These are phyloP conservation scores for Colletotrichum agaves DNA, from an alignment of 2,329 filamentous ascomycete genomes.

Conservation along the genomic window DNA sequence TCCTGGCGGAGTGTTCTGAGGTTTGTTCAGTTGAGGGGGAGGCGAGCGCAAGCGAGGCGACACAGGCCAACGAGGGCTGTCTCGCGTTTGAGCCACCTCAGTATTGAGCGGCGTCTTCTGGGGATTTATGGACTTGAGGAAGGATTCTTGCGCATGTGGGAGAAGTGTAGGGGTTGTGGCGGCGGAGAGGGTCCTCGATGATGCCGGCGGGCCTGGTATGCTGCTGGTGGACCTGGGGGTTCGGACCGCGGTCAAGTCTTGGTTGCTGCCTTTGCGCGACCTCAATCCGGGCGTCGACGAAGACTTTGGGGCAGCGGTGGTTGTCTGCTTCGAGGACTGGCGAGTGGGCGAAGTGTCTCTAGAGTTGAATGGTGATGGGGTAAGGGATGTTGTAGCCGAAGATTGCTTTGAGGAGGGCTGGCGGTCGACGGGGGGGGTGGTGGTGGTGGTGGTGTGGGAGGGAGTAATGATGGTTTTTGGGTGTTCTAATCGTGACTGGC, in stretches of 20 bases:
- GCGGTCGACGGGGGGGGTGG: conserved; percentile 41
- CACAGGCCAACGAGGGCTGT: conserved; percentile 77
- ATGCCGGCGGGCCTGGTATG: conserved; percentile 69
- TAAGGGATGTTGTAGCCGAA: conserved; percentile 50
- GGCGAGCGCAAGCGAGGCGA: conserved; percentile 83
- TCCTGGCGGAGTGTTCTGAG: conserved; percentile 50
- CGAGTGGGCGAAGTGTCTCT: conserved; percentile 62
- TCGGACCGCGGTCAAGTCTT: conserved; percentile 73
- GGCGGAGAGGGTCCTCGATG: conserved; percentile 75
- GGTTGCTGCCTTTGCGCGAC: conserved; percentile 73
- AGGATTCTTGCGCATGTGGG: conserved; percentile 68
- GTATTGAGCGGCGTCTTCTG: conserved; percentile 66
- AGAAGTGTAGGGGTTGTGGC: conserved; percentile 74
- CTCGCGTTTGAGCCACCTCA: conserved; percentile 56
- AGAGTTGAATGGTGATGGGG: conserved; percentile 51
- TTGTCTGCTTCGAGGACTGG: conserved; percentile 49
- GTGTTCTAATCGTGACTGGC: conserved; percentile 35
- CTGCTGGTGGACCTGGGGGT: conserved; percentile 59
- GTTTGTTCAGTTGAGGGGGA: conserved; percentile 67
- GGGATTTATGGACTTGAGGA: conserved; percentile 69
- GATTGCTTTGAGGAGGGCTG: conserved; percentile 49
- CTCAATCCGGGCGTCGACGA: conserved; percentile 54
- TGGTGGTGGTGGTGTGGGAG: conserved; percentile 42
- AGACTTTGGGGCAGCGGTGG: conserved; percentile 45
- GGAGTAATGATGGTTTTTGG: conserved; percentile 40